Evolutionary conservation across 2,329 filamentous ascomycete genomes (phyloP), one percentile per base, ranked within the genome.

Genomic region (Colletotrichum lupini): DNA sequence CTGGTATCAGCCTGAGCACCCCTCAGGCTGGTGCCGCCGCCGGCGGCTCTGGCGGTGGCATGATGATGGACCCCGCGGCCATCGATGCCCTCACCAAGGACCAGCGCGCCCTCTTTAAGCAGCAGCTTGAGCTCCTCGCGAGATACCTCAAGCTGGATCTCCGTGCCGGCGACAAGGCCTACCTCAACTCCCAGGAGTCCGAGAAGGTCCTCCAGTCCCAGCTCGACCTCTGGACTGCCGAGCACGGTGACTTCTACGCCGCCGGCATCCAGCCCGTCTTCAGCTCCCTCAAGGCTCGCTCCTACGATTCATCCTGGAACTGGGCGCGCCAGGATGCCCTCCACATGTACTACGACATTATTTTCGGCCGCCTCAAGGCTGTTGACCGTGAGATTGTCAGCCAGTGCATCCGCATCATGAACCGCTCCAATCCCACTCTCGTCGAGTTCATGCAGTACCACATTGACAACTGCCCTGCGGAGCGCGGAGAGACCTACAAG

Each of bases 381-480:
- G 94, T 99, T 53, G 97, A 99, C 80, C 94, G 97, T 76, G 97
- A 99, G 83, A 99, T 98, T 79, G 97, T 99, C 81, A 98, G 95
- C 85, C 95, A 95, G 82, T 99, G 97, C 85, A 98, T 99, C 80
- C 94, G 95, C 77, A 97, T 99, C 85, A 99, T 99, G 97, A 99
- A 98, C 87, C 94, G 97, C 75, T 98, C 97, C 42, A 99, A 98
- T 82, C 97, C 97, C 2, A 93, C 94, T 46, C 91, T 99, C 1
- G 90, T 99, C 72, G 96, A 99, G 78, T 99, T 98, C 85, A 99
- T 99, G 97, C 97, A 99, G 82, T 98, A 99, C 79, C 97, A 99
- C 86, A 99, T 99, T 80, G 97, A 99, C 80, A 97, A 98, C 87
- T 98, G 96, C 86, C 97, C 97, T 0, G 95, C 95, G 0, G 95